phyloP scores from a whole-genome alignment of 129 eudicot genomes.

The Pittosporum tobira region DNA sequence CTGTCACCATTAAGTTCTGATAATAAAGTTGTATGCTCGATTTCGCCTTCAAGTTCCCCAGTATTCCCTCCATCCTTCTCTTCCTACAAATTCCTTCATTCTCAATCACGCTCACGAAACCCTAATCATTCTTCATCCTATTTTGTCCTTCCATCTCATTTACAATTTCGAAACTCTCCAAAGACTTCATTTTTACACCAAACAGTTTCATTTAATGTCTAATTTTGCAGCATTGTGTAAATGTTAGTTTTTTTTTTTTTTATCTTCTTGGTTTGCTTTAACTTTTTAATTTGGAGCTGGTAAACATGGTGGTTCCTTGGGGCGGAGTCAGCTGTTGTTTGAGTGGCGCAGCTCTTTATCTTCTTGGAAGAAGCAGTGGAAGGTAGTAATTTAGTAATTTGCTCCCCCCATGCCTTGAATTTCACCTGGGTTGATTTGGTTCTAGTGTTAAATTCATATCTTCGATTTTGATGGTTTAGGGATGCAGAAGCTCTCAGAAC shows the following conservation, averaged over 20 bases:
- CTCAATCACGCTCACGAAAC: too few species aligned
- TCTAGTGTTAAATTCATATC: background rate
- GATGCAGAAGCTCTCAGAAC: constrained; percentile 89
- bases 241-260: too few species aligned
- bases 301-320: constrained; percentile 61
- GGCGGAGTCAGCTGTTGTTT: constrained; percentile 88
- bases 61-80: background rate
- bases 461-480: constrained; percentile 30
- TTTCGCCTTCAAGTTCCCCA: background rate
- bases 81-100: too few species aligned
- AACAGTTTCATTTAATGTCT: too few species aligned
- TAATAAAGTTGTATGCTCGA: too few species aligned
- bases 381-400: constrained; percentile 50
- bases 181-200: too few species aligned
- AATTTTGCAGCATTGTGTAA: too few species aligned
- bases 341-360: constrained; percentile 95
- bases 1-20: too few species aligned
- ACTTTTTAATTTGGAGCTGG: background rate
- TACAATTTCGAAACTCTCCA: too few species aligned
- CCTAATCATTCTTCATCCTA: too few species aligned
- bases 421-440: background rate
- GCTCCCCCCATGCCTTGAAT: background rate
- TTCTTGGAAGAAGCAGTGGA: constrained; percentile 87
- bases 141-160: too few species aligned
- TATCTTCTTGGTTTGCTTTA: too few species aligned